Evolutionary conservation across 257 asterid species (phyloP), one percentile per base, ranked within the genome.

Genomic region (Agastache rugosa): DNA sequence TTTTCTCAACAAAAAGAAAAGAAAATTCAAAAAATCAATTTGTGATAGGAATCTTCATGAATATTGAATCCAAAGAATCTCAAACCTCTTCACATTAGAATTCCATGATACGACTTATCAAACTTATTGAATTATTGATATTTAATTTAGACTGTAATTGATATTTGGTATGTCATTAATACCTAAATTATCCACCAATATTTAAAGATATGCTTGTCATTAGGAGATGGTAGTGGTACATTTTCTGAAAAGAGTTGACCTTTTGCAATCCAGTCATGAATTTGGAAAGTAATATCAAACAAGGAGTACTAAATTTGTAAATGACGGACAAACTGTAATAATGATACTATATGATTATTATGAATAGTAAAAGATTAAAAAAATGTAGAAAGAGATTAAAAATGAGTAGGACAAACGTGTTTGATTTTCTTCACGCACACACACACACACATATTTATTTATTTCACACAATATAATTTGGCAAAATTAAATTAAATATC

Each of bases 241-340:
- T 29, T 31, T 31, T 31, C 51, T 34, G 56, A 42, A 39, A 42
- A 27, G 27, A 56, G 74, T 75, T 75, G 75, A 75, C 79, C 47
- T 75, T 47, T 10, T 60, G 16, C 25, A 67, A 75, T 7, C n/a
- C 37, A 56, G 8, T 47, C 63, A 60, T 72, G 20, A 45, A 45
- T 42, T 35, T 71, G 4, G 0, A 69, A 53, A 53, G 20, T n/a
- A 8, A 53, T 19, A 44, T 44, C 5, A 12, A 44, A 44, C 0
- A n/a, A n/a, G n/a, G n/a, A n/a, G n/a, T n/a, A 5, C 23, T 0
- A n/a, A 51, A 6, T 5, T 51, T 51, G 17, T 19, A 17, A 51
- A 17, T 17, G 6, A 44, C 1, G 6, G 17, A 11, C 16, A 42
- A 44, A 44, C 14, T 44, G 50, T 44, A 44, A 11, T 44, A 10